phyloP scores from a whole-genome alignment of 2,329 filamentous ascomycete species.

The Pseudopyrenochaeta lycopersici region DNA sequence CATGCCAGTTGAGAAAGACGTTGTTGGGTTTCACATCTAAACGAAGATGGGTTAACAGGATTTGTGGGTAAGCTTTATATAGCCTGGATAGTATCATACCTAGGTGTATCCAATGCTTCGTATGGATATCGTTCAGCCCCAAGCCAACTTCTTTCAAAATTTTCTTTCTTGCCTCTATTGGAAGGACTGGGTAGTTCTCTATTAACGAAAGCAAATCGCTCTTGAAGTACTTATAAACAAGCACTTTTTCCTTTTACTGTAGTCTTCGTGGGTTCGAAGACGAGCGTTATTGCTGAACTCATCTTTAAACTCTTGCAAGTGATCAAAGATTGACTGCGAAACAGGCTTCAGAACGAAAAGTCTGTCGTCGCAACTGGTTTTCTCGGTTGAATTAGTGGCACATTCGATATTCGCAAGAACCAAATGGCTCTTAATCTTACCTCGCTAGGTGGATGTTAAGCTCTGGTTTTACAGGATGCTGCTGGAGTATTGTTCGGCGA shows the following conservation, averaged over 20 bases:
- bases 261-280: conserved; percentile 51
- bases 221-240: conserved; percentile 50
- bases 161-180: conserved; percentile 38
- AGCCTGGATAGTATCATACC: conserved; percentile 33
- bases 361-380: conserved; percentile 39
- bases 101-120: conserved; percentile 48
- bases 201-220: conserved; percentile 46
- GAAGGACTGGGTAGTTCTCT: conserved; percentile 41
- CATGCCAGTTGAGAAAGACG: conserved; percentile 48
- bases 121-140: conserved; percentile 49
- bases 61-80: conserved; percentile 11
- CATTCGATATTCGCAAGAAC: conserved; percentile 8
- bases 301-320: conserved; percentile 41
- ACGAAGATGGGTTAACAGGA: conserved; percentile 26
- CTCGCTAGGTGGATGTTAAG: conserved; percentile 46
- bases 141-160: conserved; percentile 46
- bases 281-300: conserved; percentile 43
- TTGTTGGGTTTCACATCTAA: conserved; percentile 54
- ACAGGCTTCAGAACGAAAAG: conserved; percentile 48
- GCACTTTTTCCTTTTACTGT: conserved; percentile 44
- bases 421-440: conserved; percentile 32
- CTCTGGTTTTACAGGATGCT: conserved; percentile 33
- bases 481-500: conserved; percentile 41
- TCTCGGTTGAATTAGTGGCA: too few relatives aligned
- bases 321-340: conserved; percentile 40